phyloP scores from a whole-genome alignment of 2,329 filamentous ascomycete species.

The Diaporthe citrichinensis region DNA sequence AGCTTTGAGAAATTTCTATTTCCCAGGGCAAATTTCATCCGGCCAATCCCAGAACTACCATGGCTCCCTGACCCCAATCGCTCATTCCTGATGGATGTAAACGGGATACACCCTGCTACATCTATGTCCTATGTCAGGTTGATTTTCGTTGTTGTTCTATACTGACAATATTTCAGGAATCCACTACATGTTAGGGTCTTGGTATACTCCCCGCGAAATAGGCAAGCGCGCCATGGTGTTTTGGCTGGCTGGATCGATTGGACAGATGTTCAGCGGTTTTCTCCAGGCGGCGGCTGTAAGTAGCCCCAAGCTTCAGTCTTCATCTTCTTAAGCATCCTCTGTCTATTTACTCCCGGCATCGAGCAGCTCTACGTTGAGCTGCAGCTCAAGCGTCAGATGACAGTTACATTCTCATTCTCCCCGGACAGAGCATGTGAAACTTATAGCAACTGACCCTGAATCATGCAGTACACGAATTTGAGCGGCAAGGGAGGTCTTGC shows the following conservation, averaged over 20 bases:
- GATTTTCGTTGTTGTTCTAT: neutral
- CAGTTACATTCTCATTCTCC: neutral
- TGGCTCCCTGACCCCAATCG: neutral
- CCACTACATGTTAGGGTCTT: constrained; percentile 62
- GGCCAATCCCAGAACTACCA: too few species aligned
- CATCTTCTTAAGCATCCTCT: neutral
- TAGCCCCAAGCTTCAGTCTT: neutral
- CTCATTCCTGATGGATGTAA: neutral
- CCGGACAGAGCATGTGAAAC: neutral
- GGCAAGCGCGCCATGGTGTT: constrained; percentile 76
- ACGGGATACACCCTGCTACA: too few species aligned
- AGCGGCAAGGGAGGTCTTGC: constrained; percentile 60
- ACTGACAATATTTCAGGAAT: constrained; percentile 40
- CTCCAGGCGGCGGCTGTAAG: constrained; percentile 61
- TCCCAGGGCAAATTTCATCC: neutral
- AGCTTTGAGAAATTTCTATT: neutral
- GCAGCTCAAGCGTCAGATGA: neutral
- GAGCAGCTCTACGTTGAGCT: neutral
- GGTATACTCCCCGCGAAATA: constrained; percentile 73
- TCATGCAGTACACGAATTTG: constrained; percentile 48
- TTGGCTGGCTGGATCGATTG: constrained; percentile 71
- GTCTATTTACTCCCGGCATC: neutral
- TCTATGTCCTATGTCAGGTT: neutral
- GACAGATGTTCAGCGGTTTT: constrained; percentile 72
- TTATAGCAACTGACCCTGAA: neutral